Evolutionary conservation across 108 stramenopile species (phyloP).

Genomic region (Fistulifera solaris): DNA sequence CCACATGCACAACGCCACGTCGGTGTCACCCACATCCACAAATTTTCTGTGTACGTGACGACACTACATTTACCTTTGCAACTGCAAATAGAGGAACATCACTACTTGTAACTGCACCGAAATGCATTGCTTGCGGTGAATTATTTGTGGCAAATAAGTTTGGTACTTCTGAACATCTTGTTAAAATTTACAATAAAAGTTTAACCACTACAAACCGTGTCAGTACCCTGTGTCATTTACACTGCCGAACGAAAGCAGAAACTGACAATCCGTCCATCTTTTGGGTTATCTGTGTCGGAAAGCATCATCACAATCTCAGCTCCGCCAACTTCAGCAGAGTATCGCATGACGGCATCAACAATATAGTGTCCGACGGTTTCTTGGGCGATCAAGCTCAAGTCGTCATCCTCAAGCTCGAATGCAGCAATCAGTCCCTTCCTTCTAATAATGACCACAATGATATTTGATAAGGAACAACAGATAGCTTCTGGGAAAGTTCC

Average conservation of each 20-base stretch:
- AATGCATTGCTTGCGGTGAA: too few species aligned
- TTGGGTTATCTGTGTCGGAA: slow-evolving; percentile 47
- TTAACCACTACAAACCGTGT: too few species aligned
- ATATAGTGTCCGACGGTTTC: slow-evolving; percentile 62
- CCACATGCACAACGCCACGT: too few species aligned
- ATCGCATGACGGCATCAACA: slow-evolving; percentile 76
- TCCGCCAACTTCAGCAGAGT: slow-evolving; percentile 38
- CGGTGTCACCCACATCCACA: too few species aligned
- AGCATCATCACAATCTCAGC: slow-evolving; percentile 73
- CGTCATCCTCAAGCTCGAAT: slow-evolving; percentile 54
- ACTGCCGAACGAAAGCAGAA: slow-evolving; percentile 38
- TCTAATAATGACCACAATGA: slow-evolving; percentile 61
- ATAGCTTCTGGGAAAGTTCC: slow-evolving; percentile 66
- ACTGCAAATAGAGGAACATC: too few species aligned
- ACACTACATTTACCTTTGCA: too few species aligned
- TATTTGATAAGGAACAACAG: slow-evolving; percentile 50
- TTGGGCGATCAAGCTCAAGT: slow-evolving; percentile 48
- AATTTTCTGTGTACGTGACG: too few species aligned
- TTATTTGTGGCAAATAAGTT: too few species aligned
- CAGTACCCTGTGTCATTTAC: slow-evolving; percentile 2
- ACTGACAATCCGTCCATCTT: slow-evolving; percentile 67
- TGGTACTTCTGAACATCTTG: too few species aligned
- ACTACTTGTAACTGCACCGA: too few species aligned
- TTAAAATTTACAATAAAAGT: too few species aligned
- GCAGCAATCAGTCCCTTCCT: slow-evolving; percentile 57